Percentiles rank a stretch among this genome's conserved stretches.
phyloP scores from a whole-genome alignment of 495 filamentous ascomycete species.

The Annulohypoxylon nitens region DNA sequence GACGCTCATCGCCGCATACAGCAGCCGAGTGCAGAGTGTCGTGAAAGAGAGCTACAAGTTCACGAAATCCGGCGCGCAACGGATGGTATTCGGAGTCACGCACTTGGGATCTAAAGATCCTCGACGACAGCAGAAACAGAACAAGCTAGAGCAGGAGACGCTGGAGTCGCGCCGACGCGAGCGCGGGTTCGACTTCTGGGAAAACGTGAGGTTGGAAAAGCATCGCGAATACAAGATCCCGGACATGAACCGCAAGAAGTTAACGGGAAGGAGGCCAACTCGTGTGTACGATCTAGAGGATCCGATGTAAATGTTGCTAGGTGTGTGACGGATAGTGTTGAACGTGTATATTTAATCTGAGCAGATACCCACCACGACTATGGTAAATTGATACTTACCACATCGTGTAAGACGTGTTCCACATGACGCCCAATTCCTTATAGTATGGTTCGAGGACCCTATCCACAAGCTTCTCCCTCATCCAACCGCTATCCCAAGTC shows the following conservation, averaged over 20 bases:
- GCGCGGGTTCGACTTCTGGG: constrained; percentile 61
- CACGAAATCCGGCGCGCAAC: constrained; percentile 24
- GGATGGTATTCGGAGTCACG: constrained; percentile 32
- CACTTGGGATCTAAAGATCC: constrained; percentile 49
- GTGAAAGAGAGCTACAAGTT: constrained; percentile 49
- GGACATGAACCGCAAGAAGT: constrained; percentile 54
- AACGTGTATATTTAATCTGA: background rate
- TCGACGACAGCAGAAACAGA: constrained; percentile 42
- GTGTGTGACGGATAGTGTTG: background rate
- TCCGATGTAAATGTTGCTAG: constrained; percentile 1
- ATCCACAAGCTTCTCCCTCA: too few species aligned
- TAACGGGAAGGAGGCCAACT: constrained; percentile 8
- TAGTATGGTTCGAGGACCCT: too few species aligned
- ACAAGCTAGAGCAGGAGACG: constrained; percentile 43
- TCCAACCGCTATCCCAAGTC: too few species aligned
- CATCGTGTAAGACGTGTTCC: too few species aligned
- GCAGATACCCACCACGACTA: too few species aligned
- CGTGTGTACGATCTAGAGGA: constrained; percentile 3
- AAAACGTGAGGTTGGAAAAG: constrained; percentile 53
- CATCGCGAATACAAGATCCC: constrained; percentile 56
- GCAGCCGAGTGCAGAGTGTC: constrained; percentile 52
- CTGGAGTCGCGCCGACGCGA: constrained; percentile 50
- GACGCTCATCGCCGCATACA: constrained; percentile 60
- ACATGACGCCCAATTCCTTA: too few species aligned
- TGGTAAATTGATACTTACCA: too few species aligned